Evolutionary conservation across 1,139 yeast genomes (phyloP), one percentile per base, ranked within the genome.

Genomic region (Magnusiomyces magnusii): DNA sequence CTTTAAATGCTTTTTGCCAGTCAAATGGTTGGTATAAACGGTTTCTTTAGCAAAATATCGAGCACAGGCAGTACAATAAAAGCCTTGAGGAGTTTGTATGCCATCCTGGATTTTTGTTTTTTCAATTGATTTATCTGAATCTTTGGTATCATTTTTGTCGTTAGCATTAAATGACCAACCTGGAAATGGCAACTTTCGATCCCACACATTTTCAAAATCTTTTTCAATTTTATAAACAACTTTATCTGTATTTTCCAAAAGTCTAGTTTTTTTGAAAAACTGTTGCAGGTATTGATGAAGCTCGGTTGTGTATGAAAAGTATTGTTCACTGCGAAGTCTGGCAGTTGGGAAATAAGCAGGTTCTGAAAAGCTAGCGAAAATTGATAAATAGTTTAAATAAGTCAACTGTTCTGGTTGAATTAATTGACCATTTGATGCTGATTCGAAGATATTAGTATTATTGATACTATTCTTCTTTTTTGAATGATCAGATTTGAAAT

Each of bases 1-100:
- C 64, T 84, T 85, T 60, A 77, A 72, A 69, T 93, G 98, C 66
- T 86, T 87, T 68, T 87, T 87, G 0, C 97, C 96, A 1, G 68
- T 65, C 39, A 90, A 71, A 75, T 93, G 98, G 1, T 81, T 84
- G 10, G 79, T 73, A 68, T 77, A 91, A 0, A 89, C 95, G 0
- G 90, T 74, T 42, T 75, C 75, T 58, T 86, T 86, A 15, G 87
- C 75, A 69, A 90, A 91, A 41, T 69, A 60, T 67, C 83, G 87
- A 47, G 80, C 77, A 69, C 98, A 93, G 0, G 81, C 79, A 3
- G 72, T 65, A 68, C 98, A 93, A 66, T 73, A 86, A 57, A 67
- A 56, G 17, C 62, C 62, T 42, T 60, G 27, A 1, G 57, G 56
- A 15, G 62, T 60, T 28, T 60, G 60, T 9, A 57, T 55, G n/a